Evolutionary conservation across 139 green algal genomes (phyloP).

Genomic region (Closterium sp.): DNA sequence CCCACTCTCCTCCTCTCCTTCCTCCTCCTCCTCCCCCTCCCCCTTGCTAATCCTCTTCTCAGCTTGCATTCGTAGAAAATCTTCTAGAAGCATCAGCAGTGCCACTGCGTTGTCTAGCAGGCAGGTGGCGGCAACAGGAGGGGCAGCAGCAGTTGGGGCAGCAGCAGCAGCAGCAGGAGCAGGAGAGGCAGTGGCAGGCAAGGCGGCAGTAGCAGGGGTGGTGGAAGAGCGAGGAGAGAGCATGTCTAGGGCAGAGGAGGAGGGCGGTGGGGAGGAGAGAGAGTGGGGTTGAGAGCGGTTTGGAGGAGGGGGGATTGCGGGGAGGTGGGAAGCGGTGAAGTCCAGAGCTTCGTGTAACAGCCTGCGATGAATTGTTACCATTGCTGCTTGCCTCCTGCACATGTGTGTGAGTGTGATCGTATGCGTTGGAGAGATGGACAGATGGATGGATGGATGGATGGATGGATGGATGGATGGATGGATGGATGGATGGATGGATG

Average conservation of each 20-base stretch:
- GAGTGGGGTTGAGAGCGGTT: slow-evolving; percentile 3
- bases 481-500: no score
- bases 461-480: no score
- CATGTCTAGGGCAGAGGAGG: neutral
- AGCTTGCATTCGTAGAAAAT: slow-evolving; percentile 29
- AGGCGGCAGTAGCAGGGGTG: neutral
- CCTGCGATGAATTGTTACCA: slow-evolving; percentile 22
- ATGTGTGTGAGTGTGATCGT: neutral
- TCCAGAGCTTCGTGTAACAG: slow-evolving; percentile 33
- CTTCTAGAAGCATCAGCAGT: slow-evolving; percentile 41
- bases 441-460: no score
- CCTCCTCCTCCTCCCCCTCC: neutral
- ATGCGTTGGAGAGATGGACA: neutral
- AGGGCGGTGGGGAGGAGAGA: neutral
- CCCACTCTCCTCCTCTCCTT: neutral
- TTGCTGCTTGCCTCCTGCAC: slow-evolving; percentile 14
- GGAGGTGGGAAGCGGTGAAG: slow-evolving; percentile 27
- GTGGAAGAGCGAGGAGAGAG: neutral
- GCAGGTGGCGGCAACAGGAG: neutral
- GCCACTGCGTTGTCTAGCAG: slow-evolving; percentile 28
- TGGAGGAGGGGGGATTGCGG: slow-evolving; percentile 11
- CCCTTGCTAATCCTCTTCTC: neutral
- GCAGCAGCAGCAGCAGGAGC: neutral
- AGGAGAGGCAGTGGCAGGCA: neutral
- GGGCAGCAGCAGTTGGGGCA: neutral